Evolutionary conservation across 2,329 filamentous ascomycete genomes (phyloP).

Genomic region (Fusarium xyrophilum): DNA sequence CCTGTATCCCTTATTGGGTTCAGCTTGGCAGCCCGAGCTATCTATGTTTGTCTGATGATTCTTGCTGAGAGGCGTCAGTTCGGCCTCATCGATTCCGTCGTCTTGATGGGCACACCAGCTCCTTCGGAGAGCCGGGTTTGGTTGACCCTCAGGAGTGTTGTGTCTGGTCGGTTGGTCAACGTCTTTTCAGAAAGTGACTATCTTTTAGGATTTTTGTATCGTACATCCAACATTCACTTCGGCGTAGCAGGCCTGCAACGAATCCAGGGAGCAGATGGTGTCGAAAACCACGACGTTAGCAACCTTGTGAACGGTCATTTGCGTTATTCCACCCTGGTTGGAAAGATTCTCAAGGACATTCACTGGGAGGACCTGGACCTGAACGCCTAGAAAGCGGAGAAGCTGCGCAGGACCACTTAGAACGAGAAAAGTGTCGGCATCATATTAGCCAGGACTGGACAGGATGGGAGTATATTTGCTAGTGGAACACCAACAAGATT

Average conservation of each 20-base stretch:
- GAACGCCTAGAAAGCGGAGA: slow-evolving; percentile 40
- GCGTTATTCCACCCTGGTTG: slow-evolving; percentile 72
- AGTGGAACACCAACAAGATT: slow-evolving; percentile 1
- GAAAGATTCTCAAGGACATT: slow-evolving; percentile 70
- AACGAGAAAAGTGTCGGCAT: slow-evolving; percentile 29
- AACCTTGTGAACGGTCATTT: slow-evolving; percentile 72
- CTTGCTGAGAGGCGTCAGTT: slow-evolving; percentile 84
- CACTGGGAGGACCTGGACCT: slow-evolving; percentile 71
- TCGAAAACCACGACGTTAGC: slow-evolving; percentile 73
- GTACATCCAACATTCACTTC: slow-evolving; percentile 79
- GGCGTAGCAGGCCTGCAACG: slow-evolving; percentile 85
- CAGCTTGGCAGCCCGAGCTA: slow-evolving; percentile 80
- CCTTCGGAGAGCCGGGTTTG: slow-evolving; percentile 76
- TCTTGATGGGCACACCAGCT: slow-evolving; percentile 83
- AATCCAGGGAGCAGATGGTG: slow-evolving; percentile 68
- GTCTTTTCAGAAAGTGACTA: slow-evolving; percentile 89
- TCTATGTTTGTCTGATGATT: slow-evolving; percentile 81
- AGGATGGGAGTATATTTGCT: slow-evolving; percentile 11
- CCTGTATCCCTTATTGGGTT: slow-evolving; percentile 83
- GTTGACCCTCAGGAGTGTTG: slow-evolving; percentile 78
- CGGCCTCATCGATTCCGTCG: slow-evolving; percentile 83
- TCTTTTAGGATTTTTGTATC: slow-evolving; percentile 86
- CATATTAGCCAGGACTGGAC: slow-evolving; percentile 16
- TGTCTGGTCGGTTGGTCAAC: slow-evolving; percentile 85
- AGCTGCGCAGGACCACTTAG: slow-evolving; percentile 30